phyloP scores from a whole-genome alignment of 2,329 filamentous ascomycete genomes.

The Trichophyton benhamiae region DNA sequence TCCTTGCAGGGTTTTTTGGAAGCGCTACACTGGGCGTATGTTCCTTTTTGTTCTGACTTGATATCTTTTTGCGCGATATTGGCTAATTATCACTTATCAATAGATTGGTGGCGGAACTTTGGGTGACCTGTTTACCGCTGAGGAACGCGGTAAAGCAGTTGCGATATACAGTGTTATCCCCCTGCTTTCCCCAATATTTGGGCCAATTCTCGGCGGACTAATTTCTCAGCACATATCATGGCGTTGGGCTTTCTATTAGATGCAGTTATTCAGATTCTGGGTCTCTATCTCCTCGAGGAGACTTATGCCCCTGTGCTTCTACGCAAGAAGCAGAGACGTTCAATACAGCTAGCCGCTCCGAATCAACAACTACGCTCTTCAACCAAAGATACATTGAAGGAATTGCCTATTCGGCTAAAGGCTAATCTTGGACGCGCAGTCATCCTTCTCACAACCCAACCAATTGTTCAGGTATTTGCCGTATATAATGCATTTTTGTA shows the following conservation, averaged over 20 bases:
- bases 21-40: constrained; percentile 43
- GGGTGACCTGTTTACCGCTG: background rate
- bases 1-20: constrained; percentile 47
- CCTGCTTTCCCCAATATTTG: constrained; percentile 52
- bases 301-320: constrained; percentile 37
- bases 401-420: background rate
- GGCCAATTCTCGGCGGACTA: constrained; percentile 50
- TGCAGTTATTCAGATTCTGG: constrained; percentile 17
- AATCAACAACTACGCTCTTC: background rate
- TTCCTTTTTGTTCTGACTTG: constrained; percentile 1
- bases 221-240: constrained; percentile 52
- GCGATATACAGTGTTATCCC: constrained; percentile 52
- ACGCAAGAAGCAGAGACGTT: constrained; percentile 23
- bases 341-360: background rate
- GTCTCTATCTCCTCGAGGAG: constrained; percentile 32
- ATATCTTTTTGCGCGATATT: background rate
- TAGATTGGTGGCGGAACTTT: background rate
- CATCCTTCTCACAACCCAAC: constrained; percentile 43
- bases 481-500: constrained; percentile 48
- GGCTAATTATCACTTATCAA: background rate
- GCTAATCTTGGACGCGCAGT: background rate
- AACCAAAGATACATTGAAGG: background rate
- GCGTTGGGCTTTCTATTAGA: constrained; percentile 58
- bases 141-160: constrained; percentile 36
- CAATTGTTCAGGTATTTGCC: constrained; percentile 47